A percentile compares a stretch with the other conserved stretches of the same genome.
Conservation (phyloP, 495 filamentous ascomycete genomes). For the Hypoxylon rickii region DNA sequence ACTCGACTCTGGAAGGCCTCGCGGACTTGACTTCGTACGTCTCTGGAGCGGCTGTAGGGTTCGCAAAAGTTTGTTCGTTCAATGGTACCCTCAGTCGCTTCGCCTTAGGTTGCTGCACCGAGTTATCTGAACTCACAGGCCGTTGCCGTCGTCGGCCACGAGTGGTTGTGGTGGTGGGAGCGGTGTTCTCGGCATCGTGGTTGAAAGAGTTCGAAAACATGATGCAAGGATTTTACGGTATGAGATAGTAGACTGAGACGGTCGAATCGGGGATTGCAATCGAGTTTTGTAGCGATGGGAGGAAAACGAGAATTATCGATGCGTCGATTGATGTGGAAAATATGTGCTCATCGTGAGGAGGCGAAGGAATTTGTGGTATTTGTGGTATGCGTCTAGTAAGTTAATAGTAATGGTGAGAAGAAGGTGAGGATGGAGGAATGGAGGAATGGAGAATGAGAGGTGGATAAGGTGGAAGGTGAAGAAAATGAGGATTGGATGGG, state of each 20-base stretch:
- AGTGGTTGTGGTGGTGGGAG: slow-evolving; percentile 56
- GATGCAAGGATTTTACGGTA: slow-evolving; percentile 23
- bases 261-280: no score
- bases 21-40: slow-evolving; percentile 54
- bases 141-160: slow-evolving; percentile 69
- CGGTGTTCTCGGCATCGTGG: slow-evolving; percentile 43
- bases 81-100: slow-evolving; percentile 64
- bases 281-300: slow-evolving; percentile 14
- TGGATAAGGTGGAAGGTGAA: slow-evolving; percentile 27
- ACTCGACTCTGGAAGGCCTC: slow-evolving; percentile 44
- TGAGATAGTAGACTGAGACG: no score
- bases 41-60: slow-evolving; percentile 50
- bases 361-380: slow-evolving; percentile 17
- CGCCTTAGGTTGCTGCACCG: slow-evolving; percentile 66
- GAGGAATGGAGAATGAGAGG: background rate
- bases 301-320: slow-evolving; percentile 31
- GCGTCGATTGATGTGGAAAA: slow-evolving; percentile 27
- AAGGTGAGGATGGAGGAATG: slow-evolving; percentile 22
- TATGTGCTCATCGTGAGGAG: slow-evolving; percentile 33
- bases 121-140: slow-evolving; percentile 65
- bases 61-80: slow-evolving; percentile 57
- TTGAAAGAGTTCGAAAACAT: slow-evolving; percentile 67
- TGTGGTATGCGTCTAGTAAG: slow-evolving; percentile 2
- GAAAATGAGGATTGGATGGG: slow-evolving; percentile 21
- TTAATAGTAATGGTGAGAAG: slow-evolving; percentile 24